Conservation (phyloP, 371 early-diverging fungal genomes). For the Phascolomyces articulosus region DNA sequence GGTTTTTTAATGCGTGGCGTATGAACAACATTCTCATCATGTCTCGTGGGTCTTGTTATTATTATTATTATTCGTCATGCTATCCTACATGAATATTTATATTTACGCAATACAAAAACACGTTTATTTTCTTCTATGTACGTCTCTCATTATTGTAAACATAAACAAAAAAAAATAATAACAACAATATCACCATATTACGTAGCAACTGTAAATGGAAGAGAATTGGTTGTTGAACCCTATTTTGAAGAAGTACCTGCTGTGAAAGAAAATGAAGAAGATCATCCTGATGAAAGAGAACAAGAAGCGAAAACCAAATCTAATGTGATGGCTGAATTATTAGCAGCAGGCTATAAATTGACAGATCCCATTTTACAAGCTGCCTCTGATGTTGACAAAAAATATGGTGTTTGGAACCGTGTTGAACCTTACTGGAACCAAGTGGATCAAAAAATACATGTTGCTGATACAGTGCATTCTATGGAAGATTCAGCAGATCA, state of each 20-base stretch:
- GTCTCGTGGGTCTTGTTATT: no score
- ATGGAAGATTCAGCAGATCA: constrained; percentile 31
- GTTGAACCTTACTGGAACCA: constrained; percentile 34
- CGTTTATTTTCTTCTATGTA: no score
- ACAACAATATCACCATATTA: no score
- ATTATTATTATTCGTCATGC: no score
- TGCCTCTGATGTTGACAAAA: constrained; percentile 56
- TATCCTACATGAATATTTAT: no score
- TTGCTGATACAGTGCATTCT: constrained; percentile 25
- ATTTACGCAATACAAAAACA: no score
- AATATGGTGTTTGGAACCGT: constrained; percentile 40
- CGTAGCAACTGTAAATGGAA: constrained; percentile 59
- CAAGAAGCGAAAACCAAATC: constrained; percentile 57
- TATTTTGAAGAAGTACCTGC: constrained; percentile 33
- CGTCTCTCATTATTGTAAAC: neutral
- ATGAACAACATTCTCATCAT: neutral
- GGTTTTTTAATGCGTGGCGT: neutral
- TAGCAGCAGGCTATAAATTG: constrained; percentile 60
- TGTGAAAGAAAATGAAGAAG: constrained; percentile 4
- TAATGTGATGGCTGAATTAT: constrained; percentile 56
- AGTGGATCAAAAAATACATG: constrained; percentile 52
- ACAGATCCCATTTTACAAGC: constrained; percentile 52
- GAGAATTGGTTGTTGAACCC: constrained; percentile 51
- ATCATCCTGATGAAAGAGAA: constrained; percentile 10
- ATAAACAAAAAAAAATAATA: neutral